Conservation (phyloP, 441 rosid species). For the Arabidopsis lyrata region DNA sequence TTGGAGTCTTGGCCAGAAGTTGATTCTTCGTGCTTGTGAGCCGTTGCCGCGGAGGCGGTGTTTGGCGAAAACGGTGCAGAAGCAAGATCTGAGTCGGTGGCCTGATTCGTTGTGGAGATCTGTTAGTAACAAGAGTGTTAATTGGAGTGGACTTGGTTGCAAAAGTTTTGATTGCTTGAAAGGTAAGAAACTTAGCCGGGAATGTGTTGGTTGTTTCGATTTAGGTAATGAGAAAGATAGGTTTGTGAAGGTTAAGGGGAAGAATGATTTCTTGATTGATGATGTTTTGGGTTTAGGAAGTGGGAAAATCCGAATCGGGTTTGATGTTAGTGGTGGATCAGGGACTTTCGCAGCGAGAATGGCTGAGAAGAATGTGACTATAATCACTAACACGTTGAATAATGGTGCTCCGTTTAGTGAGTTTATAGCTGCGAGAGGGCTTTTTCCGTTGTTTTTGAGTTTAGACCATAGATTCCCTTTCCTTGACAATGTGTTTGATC, state of each 20-base stretch:
- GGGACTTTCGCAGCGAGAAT: constrained; percentile 91
- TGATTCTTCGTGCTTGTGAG: constrained; percentile 89
- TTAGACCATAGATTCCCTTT: constrained; percentile 92
- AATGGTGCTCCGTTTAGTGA: constrained; percentile 83
- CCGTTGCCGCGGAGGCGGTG: constrained; percentile 91
- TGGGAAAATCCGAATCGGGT: constrained; percentile 82
- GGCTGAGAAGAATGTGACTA: constrained; percentile 90
- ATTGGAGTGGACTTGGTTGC: constrained; percentile 95
- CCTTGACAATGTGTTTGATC: constrained; percentile 84
- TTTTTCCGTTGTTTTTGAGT: constrained; percentile 88
- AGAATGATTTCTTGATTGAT: constrained; percentile 85
- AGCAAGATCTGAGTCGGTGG: constrained; percentile 64
- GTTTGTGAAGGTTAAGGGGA: constrained; percentile 71
- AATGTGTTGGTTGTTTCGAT: constrained; percentile 84
- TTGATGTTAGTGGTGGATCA: constrained; percentile 88
- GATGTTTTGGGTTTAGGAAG: constrained; percentile 77
- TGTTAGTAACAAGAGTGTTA: constrained; percentile 73
- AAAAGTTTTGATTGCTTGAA: constrained; percentile 80
- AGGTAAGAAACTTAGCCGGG: constrained; percentile 73
- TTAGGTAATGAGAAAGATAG: constrained; percentile 66
- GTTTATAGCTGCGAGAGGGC: constrained; percentile 87
- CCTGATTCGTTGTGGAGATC: constrained; percentile 83
- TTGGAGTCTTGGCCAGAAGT: constrained; percentile 93
- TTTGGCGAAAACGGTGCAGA: constrained; percentile 67
- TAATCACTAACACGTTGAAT: constrained; percentile 74